Base-by-base conservation (phyloP, 768 basidiomycete species). In the Obba rivulosa region DNA sequence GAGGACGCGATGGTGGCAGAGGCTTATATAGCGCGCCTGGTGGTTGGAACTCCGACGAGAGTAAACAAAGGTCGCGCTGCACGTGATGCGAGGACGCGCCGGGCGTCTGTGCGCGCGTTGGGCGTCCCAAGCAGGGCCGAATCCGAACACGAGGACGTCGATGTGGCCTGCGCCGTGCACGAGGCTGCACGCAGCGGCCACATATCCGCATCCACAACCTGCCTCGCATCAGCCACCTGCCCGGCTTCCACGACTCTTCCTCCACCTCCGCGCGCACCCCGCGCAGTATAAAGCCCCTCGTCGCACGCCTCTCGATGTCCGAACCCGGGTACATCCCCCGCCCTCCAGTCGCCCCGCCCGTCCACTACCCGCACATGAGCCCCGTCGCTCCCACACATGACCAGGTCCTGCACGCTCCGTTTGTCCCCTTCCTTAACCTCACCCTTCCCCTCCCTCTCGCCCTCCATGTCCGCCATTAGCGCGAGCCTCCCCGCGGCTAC, bases 331-430 rank as follows among this genome's bases (percentile, higher is more conserved):
- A 68, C 67, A 58, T 67, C 58, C 56, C 57, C 52, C 57, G 56
- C 41, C 68, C 68, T 42, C 66, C 71, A 48, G 38, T 56, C 39
- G 60, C 63, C 53, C 47, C 55, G 55, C 66, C 50, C 28, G 45
- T 52, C 31, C 60, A 62, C n/a, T 50, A 67, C 28, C 18, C 54
- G 28, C 51, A 60, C 58, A 58, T 66, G 23, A 72, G 68, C 34
- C 70, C 81, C 45, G 68, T 85, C 48, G 64, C 71, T 46, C 87
- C 87, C 16, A 79, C 82, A 17, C 80, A 77, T 60, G 83, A 87
- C 69, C 86, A 89, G 75, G 78, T 55, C n/a, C n/a, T 16, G 13
- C 23, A 11, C 22, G 37, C 46, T 44, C 41, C 43, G 36, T 69
- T 41, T 51, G 43, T 52, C 48, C 45, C 48, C 57, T 35, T 56